Percentiles rank a stretch among this genome's conserved stretches.
Evolutionary conservation across 768 basidiomycete genomes (phyloP).

Genomic region (Mycena floridula): DNA sequence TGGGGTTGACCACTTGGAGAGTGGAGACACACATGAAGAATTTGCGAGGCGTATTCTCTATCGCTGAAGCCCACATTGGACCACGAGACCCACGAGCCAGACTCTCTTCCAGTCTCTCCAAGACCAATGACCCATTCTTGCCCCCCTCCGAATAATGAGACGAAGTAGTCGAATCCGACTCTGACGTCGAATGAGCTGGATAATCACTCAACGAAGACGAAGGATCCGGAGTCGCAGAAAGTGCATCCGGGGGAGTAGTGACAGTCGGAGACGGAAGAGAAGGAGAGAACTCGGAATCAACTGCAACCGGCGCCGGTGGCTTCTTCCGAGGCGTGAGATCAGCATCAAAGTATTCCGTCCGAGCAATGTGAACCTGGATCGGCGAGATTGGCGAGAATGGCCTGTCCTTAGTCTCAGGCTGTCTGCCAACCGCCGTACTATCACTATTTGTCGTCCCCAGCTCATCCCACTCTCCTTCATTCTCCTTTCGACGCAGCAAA

Average conservation of each 20-base stretch:
- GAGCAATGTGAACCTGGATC: not conserved
- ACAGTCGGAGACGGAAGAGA: too few relatives aligned
- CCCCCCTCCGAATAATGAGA: slow-evolving; percentile 61
- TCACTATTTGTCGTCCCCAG: slow-evolving; percentile 34
- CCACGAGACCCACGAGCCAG: slow-evolving; percentile 57
- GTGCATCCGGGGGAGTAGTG: slow-evolving; percentile 47
- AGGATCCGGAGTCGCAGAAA: slow-evolving; percentile 70
- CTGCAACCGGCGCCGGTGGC: too few relatives aligned
- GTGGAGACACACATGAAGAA: slow-evolving; percentile 81
- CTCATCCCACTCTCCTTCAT: slow-evolving; percentile 66
- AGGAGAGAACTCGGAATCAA: too few relatives aligned
- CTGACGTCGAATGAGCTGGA: slow-evolving; percentile 62
- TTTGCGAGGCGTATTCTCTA: slow-evolving; percentile 86
- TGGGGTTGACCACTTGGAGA: slow-evolving; percentile 88
- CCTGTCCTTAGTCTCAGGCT: too few relatives aligned
- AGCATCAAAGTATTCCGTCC: too few relatives aligned
- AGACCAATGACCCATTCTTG: slow-evolving; percentile 45
- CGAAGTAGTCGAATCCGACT: slow-evolving; percentile 67
- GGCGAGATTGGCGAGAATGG: not conserved
- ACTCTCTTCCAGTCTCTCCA: slow-evolving; percentile 68
- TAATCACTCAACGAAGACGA: slow-evolving; percentile 72
- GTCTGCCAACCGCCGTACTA: slow-evolving; percentile 13
- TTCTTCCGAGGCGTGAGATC: too few relatives aligned
- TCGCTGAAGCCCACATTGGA: slow-evolving; percentile 51
- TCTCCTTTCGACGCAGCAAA: slow-evolving; percentile 54